Conservation (phyloP, 352 stramenopile genomes). For the Aphanomyces astaci region DNA sequence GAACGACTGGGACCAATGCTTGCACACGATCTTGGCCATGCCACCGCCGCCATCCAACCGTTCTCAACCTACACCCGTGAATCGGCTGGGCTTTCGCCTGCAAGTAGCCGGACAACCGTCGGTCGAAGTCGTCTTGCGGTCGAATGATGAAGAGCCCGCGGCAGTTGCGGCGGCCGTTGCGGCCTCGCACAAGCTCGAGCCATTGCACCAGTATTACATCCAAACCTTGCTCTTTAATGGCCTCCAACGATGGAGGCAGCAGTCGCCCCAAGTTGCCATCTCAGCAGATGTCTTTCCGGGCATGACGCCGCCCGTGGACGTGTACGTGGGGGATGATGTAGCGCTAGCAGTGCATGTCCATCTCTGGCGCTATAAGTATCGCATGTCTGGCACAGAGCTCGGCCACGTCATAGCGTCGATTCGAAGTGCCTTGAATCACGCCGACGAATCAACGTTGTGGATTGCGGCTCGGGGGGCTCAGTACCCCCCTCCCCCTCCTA, state of each 20-base stretch:
- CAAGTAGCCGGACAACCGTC: slow-evolving; percentile 23
- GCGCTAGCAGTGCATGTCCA: not conserved
- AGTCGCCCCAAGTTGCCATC: not conserved
- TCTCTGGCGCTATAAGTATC: slow-evolving; percentile 12
- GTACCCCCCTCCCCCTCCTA: not conserved
- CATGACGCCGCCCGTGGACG: not conserved
- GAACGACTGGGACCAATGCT: slow-evolving; percentile 36
- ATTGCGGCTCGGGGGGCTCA: slow-evolving; percentile 12
- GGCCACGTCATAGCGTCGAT: not conserved
- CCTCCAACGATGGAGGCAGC: not conserved
- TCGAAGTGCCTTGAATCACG: slow-evolving; percentile 7
- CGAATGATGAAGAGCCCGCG: not conserved
- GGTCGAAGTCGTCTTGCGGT: not conserved
- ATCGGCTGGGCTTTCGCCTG: slow-evolving; percentile 26
- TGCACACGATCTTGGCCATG: slow-evolving; percentile 24
- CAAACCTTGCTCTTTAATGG: slow-evolving; percentile 36
- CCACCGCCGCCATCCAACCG: slow-evolving; percentile 19
- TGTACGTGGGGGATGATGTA: slow-evolving; percentile 12
- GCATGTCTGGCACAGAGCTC: not conserved
- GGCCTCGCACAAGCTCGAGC: slow-evolving; percentile 22
- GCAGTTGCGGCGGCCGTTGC: slow-evolving; percentile 31
- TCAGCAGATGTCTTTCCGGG: not conserved
- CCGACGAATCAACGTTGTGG: slow-evolving; percentile 26
- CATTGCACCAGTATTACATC: slow-evolving; percentile 29
- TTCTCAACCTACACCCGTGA: not conserved